Base-by-base conservation (phyloP, 2,329 filamentous ascomycete species). In the Elsinoe ampelina region DNA sequence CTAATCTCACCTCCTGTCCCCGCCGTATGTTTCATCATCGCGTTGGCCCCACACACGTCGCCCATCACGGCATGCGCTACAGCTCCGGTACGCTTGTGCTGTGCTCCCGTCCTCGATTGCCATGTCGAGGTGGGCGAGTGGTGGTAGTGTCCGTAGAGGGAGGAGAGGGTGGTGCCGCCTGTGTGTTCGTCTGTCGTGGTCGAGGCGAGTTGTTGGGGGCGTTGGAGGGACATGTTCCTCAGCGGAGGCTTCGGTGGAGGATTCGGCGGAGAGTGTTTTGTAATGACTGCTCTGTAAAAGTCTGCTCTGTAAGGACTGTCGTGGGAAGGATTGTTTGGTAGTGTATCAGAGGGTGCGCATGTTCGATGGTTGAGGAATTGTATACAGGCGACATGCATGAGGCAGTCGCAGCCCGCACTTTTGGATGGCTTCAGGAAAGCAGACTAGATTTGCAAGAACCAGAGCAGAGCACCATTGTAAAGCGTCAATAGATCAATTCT, bases 111-210 rank as follows among this genome's bases (percentile, higher is more conserved):
- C 10, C 19, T 45, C 8, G 20, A 12, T 15, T 45, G 41, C 26
- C 41, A 13, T 12, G 41, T 45, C 7, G 19, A 22, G 2, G 41
- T 45, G 12, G 41, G 41, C 2, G 41, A 13, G 26, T 26, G 19
- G 20, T 52, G 12, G 41, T 45, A 52, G 19, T 52, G 34, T 35
- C 48, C 48, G 48, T 52, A 52, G 2, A 52, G n/a, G 11, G 48
- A 52, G 15, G 26, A 35, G 17, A 52, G 48, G 10, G 48, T 52
- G 3, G 48, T 38, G 32, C 48, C 48, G 48, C 48, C 48, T 11
- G 48, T 52, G 19, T 52, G 48, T 10, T 52, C 48, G 5, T 52
- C 48, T 12, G 17, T 45, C 5, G 26, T 30, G 5, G 7, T 30
- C 4, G 8, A 30, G 26, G 26, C 26, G 7, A 7, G 26, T 7